Evolutionary conservation across 1,284 basidiomycete genomes (phyloP).

Genomic region (Xerocomus alliaceus): DNA sequence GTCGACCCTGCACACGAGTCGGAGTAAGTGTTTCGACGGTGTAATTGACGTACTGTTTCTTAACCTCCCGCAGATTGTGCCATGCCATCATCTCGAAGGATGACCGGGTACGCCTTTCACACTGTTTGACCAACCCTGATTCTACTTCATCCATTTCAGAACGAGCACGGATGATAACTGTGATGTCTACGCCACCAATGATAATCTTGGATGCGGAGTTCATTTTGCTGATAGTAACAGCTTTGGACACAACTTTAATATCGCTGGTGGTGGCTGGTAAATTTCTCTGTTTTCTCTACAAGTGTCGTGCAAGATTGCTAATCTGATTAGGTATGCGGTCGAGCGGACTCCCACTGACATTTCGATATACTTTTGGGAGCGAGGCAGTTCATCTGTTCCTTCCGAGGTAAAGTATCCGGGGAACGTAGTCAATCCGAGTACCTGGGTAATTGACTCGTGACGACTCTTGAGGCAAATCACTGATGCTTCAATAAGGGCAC

Average conservation of each 20-base stretch:
- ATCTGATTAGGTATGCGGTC: conserved; percentile 31
- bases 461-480: not conserved
- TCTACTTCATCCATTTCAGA: conserved; percentile 34
- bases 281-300: not conserved
- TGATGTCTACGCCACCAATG: conserved; percentile 56
- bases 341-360: conserved; percentile 25
- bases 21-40: conserved; percentile 17
- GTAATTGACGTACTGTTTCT: not conserved
- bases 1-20: conserved; percentile 67
- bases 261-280: conserved; percentile 65
- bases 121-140: not conserved
- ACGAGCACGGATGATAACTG: conserved; percentile 55
- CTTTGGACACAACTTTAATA: conserved; percentile 68
- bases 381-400: conserved; percentile 23
- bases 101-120: conserved; percentile 54
- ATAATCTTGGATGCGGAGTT: conserved; percentile 72
- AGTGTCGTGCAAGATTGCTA: not conserved
- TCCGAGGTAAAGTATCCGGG: conserved; percentile 19
- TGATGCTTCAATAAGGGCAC: conserved; percentile 19
- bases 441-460: conserved; percentile 25
- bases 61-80: conserved; percentile 54
- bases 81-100: conserved; percentile 56
- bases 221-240: conserved; percentile 50
- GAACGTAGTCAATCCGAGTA: conserved; percentile 24
- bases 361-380: conserved; percentile 37